phyloP scores from a whole-genome alignment of 192 early-diverging fungal species.

The Coemansia brasiliensis region DNA sequence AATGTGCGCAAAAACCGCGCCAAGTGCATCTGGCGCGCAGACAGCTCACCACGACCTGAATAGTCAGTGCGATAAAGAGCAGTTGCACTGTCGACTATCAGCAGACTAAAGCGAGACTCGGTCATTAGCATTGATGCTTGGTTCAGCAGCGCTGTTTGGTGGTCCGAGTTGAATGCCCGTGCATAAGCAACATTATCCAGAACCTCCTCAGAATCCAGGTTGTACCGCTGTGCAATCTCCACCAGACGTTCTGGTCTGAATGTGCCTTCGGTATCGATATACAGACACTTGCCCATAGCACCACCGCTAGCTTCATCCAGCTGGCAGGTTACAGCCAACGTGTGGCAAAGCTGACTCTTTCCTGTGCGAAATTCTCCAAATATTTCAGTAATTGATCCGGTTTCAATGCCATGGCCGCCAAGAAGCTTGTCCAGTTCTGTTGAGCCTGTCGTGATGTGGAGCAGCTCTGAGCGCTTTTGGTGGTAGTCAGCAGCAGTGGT shows the following conservation, averaged over 20 bases:
- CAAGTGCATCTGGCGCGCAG: conserved; percentile 92
- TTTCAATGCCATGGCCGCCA: conserved; percentile 91
- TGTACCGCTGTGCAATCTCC: conserved; percentile 81
- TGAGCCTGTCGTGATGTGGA: conserved; percentile 87
- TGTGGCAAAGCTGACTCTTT: conserved; percentile 96
- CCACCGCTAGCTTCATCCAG: conserved; percentile 87
- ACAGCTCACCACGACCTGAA: conserved; percentile 91
- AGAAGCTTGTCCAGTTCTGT: conserved; percentile 89
- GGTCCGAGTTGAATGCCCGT: conserved; percentile 93
- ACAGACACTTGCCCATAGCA: conserved; percentile 91
- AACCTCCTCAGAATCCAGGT: conserved; percentile 78
- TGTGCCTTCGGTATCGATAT: conserved; percentile 96
- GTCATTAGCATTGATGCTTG: conserved; percentile 92
- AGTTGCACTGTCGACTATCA: conserved; percentile 93
- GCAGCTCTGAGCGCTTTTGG: conserved; percentile 72
- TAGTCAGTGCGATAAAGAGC: conserved; percentile 96
- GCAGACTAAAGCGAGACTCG: conserved; percentile 76
- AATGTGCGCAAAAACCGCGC: conserved; percentile 86
- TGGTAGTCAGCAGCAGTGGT: conserved; percentile 92
- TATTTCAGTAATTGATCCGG: conserved; percentile 94
- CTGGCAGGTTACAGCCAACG: conserved; percentile 94
- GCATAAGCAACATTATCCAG: conserved; percentile 95
- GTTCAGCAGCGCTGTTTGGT: conserved; percentile 81
- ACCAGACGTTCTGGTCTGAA: conserved; percentile 91
- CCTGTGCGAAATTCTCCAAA: conserved; percentile 99